Conservation (phyloP, 2,329 filamentous ascomycete genomes). For the Bipolaris sorokiniana region DNA sequence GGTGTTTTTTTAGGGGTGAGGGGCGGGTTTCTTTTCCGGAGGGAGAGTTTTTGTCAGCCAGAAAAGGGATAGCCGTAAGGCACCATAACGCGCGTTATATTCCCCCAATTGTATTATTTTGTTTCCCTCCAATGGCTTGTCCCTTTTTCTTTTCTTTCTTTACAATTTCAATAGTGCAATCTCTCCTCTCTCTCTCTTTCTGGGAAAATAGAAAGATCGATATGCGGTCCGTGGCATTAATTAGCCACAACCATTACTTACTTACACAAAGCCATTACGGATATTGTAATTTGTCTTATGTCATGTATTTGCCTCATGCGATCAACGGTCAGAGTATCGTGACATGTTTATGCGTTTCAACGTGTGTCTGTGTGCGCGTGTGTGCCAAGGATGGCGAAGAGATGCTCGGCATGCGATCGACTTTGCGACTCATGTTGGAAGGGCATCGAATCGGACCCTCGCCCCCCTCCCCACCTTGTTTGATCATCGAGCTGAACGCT, state of each 20-base stretch:
- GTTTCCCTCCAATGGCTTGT: not conserved
- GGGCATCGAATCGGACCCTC: not conserved
- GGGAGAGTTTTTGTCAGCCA: too few species aligned
- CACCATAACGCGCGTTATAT: not conserved
- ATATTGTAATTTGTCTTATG: not conserved
- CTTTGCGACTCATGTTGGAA: not conserved
- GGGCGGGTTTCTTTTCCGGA: not conserved
- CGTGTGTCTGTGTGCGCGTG: too few species aligned
- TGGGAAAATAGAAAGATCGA: not conserved
- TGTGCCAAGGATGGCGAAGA: not conserved
- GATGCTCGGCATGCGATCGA: not conserved
- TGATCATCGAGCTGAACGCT: not conserved
- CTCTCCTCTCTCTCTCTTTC: not conserved
- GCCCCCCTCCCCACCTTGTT: not conserved
- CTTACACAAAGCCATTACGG: not conserved
- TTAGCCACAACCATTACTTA: not conserved
- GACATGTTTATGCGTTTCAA: conserved; percentile 1
- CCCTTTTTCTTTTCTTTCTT: not conserved
- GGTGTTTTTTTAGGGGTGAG: not conserved
- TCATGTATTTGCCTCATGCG: not conserved
- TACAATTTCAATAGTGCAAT: not conserved
- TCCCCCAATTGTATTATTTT: not conserved
- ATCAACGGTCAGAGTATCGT: not conserved
- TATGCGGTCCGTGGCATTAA: not conserved
- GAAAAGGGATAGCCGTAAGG: not conserved